A percentile compares a stretch with the other conserved stretches of the same genome.
phyloP scores from a whole-genome alignment of 768 basidiomycete species.

The Mycena galopus region DNA sequence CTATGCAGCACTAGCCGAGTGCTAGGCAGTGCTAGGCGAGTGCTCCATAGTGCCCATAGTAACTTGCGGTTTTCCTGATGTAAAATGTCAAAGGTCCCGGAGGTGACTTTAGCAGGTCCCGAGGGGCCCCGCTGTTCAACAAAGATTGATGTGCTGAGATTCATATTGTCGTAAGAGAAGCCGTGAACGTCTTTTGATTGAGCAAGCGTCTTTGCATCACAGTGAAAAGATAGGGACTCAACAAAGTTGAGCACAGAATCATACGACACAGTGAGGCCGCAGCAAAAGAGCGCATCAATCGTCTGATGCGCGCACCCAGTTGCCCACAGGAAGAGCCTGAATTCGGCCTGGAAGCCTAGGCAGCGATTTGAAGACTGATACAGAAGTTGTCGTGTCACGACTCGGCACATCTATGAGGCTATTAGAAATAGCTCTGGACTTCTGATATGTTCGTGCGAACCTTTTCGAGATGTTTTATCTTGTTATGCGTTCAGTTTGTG shows the following conservation, averaged over 20 bases:
- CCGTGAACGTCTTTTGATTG: not conserved
- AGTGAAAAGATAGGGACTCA: not conserved
- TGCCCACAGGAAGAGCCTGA: conserved; percentile 29
- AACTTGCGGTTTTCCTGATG: no score
- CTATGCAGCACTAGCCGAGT: no score
- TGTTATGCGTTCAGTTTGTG: conserved; percentile 15
- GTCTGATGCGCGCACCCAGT: conserved; percentile 25
- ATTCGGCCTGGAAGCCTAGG: conserved; percentile 23
- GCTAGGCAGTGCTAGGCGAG: no score
- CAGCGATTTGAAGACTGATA: conserved; percentile 30
- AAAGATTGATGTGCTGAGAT: conserved; percentile 36
- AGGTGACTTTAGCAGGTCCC: no score
- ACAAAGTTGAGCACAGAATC: conserved; percentile 30
- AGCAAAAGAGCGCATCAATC: conserved; percentile 30
- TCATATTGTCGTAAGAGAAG: conserved; percentile 31
- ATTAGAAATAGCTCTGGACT: not conserved
- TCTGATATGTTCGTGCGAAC: not conserved
- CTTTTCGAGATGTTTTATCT: not conserved
- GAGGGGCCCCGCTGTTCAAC: conserved; percentile 38
- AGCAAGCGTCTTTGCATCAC: not conserved
- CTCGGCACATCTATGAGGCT: conserved; percentile 22
- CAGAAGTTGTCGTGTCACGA: conserved; percentile 24
- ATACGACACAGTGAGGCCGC: conserved; percentile 29
- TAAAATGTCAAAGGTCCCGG: no score
- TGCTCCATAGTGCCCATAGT: no score